phyloP scores from a whole-genome alignment of 768 basidiomycete species.

The Termitomyces sp. region DNA sequence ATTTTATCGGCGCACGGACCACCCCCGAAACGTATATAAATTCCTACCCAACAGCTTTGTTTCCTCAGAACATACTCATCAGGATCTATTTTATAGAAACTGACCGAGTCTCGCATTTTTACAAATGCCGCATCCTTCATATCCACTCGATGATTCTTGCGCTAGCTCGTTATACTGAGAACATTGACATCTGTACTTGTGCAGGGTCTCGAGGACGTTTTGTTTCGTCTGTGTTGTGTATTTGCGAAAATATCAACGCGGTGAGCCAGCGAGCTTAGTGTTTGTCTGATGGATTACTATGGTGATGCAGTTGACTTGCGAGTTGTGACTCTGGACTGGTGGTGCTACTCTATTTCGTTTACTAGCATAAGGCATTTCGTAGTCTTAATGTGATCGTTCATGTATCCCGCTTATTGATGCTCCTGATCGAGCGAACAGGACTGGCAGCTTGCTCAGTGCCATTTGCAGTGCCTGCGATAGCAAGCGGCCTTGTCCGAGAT shows the following conservation, averaged over 20 bases:
- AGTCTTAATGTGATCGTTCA: no score
- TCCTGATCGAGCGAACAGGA: no score
- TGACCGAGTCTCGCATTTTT: slow-evolving; percentile 25
- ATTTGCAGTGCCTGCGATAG: no score
- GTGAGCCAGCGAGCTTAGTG: slow-evolving; percentile 16
- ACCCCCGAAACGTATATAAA: slow-evolving; percentile 4
- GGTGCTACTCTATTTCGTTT: no score
- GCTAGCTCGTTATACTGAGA: slow-evolving; percentile 21
- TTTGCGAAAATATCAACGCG: slow-evolving; percentile 3
- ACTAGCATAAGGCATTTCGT: no score
- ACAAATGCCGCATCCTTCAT: slow-evolving; percentile 24
- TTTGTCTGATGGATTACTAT: slow-evolving; percentile 18
- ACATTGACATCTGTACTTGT: slow-evolving; percentile 13
- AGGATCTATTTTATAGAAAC: slow-evolving; percentile 25
- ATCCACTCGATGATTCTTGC: slow-evolving; percentile 21
- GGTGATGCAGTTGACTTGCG: background rate
- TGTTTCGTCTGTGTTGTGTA: slow-evolving; percentile 4
- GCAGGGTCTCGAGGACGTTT: slow-evolving; percentile 22
- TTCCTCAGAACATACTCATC: slow-evolving; percentile 24
- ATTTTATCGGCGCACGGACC: slow-evolving; percentile 10
- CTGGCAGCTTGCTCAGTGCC: no score
- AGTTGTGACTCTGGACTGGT: no score
- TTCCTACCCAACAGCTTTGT: background rate
- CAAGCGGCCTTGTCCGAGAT: no score
- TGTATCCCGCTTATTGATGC: no score